phyloP scores from a whole-genome alignment of 148 eudicot genomes.

The Silene conica region DNA sequence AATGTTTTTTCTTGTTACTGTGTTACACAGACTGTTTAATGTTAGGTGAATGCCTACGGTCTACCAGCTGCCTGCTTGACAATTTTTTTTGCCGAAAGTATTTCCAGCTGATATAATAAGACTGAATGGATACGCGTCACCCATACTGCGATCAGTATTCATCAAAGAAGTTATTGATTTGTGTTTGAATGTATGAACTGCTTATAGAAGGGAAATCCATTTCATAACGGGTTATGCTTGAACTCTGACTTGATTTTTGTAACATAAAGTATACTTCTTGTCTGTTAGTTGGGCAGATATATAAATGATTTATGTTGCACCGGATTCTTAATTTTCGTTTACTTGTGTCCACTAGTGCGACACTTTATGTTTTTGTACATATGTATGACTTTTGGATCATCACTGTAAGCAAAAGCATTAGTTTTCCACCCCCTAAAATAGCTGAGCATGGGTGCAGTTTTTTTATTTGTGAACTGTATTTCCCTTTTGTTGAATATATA shows the following conservation, averaged over 20 bases:
- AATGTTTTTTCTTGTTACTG: neutral
- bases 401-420: neutral
- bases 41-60: slow-evolving; percentile 5
- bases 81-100: neutral
- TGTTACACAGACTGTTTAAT: slow-evolving; percentile 2
- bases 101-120: neutral
- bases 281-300: neutral
- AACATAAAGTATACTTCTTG: neutral
- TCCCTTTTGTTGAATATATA: neutral
- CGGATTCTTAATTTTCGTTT: neutral
- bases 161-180: neutral
- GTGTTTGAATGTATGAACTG: neutral
- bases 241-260: neutral
- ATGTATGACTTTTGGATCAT: neutral
- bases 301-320: neutral
- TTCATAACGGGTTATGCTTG: neutral
- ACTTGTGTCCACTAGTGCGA: neutral
- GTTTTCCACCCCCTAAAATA: neutral
- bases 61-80: neutral
- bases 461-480: neutral
- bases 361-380: neutral
- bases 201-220: neutral
- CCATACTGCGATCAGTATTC: too few relatives aligned
- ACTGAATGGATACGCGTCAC: neutral
- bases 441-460: neutral